Evolutionary conservation across 1,139 yeast genomes (phyloP).

Genomic region (Pichia sp.): DNA sequence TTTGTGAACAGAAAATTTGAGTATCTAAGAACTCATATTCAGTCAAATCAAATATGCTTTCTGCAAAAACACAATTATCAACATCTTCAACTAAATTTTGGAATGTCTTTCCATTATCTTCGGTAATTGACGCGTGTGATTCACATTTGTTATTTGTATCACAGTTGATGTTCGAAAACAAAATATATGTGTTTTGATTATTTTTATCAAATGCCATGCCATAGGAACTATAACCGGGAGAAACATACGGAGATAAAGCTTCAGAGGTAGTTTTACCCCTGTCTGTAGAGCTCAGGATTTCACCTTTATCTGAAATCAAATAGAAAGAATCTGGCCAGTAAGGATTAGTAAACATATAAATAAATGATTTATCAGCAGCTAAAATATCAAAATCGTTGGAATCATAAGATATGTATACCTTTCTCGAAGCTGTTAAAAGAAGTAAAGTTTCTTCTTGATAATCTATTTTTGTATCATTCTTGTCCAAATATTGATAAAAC

Average conservation of each 20-base stretch:
- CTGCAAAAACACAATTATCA: conserved; percentile 60
- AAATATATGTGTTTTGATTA: conserved; percentile 54
- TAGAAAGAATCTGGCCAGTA: conserved; percentile 58
- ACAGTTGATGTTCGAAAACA: conserved; percentile 62
- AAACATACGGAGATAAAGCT: conserved; percentile 40
- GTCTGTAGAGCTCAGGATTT: conserved; percentile 54
- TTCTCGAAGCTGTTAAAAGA: conserved; percentile 45
- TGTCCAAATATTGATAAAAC: conserved; percentile 46
- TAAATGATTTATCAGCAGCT: conserved; percentile 37
- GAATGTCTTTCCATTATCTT: conserved; percentile 61
- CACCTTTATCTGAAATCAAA: conserved; percentile 45
- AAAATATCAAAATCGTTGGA: conserved; percentile 45
- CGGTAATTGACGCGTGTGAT: conserved; percentile 52
- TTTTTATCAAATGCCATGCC: conserved; percentile 50
- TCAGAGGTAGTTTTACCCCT: conserved; percentile 55
- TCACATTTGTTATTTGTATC: conserved; percentile 43
- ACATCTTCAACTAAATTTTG: conserved; percentile 44
- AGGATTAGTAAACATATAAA: conserved; percentile 54
- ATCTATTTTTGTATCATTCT: conserved; percentile 11
- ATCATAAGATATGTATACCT: conserved; percentile 62
- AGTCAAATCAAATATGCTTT: conserved; percentile 38
- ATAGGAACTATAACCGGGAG: conserved; percentile 11
- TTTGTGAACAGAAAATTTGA: conserved; percentile 56
- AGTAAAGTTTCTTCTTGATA: conserved; percentile 64
- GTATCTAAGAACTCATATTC: conserved; percentile 36